Percentiles rank a stretch among this genome's conserved stretches.
Conservation (phyloP, 2,329 filamentous ascomycete genomes). For the Neurospora sp. region DNA sequence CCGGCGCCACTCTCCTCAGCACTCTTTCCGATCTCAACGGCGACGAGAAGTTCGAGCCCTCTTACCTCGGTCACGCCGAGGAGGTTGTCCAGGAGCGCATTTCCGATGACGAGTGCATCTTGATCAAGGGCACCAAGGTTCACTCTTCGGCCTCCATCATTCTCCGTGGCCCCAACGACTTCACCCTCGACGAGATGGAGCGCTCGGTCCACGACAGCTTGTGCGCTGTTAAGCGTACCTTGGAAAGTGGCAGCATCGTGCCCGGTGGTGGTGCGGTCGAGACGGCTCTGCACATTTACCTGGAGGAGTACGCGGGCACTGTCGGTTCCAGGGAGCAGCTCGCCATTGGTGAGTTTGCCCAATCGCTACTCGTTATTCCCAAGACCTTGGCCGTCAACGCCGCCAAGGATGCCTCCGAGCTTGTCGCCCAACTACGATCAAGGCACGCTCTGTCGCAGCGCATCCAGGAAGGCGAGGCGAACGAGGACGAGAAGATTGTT, state of each 20-base stretch:
- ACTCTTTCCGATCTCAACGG: conserved; percentile 94
- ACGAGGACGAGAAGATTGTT: conserved; percentile 79
- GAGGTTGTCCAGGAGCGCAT: conserved; percentile 98
- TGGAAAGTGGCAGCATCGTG: conserved; percentile 94
- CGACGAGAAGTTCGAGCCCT: conserved; percentile 90
- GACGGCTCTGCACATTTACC: conserved; percentile 97
- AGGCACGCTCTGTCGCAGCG: conserved; percentile 91
- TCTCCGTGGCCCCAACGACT: conserved; percentile 91
- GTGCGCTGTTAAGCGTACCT: conserved; percentile 90
- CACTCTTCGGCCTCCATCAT: conserved; percentile 94
- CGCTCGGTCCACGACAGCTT: conserved; percentile 94
- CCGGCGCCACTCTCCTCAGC: conserved; percentile 85
- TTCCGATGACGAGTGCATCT: conserved; percentile 95
- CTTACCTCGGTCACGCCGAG: conserved; percentile 81
- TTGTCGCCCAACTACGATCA: conserved; percentile 90
- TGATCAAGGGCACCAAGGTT: conserved; percentile 91
- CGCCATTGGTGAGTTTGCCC: conserved; percentile 94
- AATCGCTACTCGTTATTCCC: conserved; percentile 86
- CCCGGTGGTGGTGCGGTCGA: conserved; percentile 94
- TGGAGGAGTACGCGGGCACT: conserved; percentile 96
- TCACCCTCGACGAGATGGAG: conserved; percentile 97
- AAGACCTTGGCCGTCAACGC: conserved; percentile 97
- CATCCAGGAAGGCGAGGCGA: conserved; percentile 73
- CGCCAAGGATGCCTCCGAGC: conserved; percentile 89
- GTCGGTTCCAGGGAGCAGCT: conserved; percentile 96